Percentiles rank a stretch among this genome's conserved stretches.
Evolutionary conservation across 306 rosid genomes (phyloP).

Genomic region (Quercus robur): DNA sequence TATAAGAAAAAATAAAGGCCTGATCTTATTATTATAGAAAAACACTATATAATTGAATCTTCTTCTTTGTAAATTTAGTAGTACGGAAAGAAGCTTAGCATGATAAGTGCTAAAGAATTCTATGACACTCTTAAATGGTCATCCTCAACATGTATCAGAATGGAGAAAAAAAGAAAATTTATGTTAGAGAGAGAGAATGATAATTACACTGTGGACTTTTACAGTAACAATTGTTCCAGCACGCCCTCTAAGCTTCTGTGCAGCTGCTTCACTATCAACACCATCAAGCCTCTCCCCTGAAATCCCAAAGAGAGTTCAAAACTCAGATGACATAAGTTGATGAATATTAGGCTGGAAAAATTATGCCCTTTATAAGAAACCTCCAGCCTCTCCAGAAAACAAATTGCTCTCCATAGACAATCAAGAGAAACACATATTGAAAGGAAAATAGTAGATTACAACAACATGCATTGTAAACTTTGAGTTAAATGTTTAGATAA

Average conservation of each 20-base stretch:
- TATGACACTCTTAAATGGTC: not conserved
- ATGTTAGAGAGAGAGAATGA: constrained; percentile 17
- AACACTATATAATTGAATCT: no score
- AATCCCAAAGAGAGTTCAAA: constrained; percentile 19
- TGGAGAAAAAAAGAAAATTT: not conserved
- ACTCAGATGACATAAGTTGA: constrained; percentile 1
- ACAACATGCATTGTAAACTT: not conserved
- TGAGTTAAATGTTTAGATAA: no score
- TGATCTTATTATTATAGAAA: not conserved
- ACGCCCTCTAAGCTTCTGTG: constrained; percentile 79
- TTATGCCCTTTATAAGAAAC: not conserved
- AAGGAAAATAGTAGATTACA: not conserved
- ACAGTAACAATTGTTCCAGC: constrained; percentile 85
- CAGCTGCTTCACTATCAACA: constrained; percentile 75
- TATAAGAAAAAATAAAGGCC: not conserved
- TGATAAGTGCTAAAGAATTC: not conserved
- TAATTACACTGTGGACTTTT: constrained; percentile 52
- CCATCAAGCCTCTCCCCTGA: constrained; percentile 85
- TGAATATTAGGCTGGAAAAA: not conserved
- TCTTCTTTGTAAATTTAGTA: not conserved
- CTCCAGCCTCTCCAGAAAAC: not conserved
- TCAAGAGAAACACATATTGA: not conserved
- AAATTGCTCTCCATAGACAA: not conserved
- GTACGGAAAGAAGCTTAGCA: not conserved
- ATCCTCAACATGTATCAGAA: not conserved